These are phyloP conservation scores for Clarireedia hainanense DNA, from an alignment of 2,329 filamentous ascomycete genomes.

Conservation along the genomic window DNA sequence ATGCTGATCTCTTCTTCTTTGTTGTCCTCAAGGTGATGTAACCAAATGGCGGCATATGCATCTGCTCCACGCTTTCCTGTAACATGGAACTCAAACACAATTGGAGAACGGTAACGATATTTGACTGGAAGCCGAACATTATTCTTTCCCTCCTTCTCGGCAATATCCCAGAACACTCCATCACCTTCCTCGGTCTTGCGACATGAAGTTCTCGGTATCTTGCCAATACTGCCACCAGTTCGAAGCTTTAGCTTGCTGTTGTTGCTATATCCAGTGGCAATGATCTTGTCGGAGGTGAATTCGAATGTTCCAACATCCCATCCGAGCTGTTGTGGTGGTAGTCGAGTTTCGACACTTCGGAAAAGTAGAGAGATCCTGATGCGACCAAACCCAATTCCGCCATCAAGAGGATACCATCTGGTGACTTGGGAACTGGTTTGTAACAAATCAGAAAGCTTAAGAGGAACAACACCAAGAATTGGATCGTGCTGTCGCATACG, in stretches of 20 bases:
- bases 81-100: conserved; percentile 80
- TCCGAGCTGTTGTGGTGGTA: conserved; percentile 79
- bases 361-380: conserved; percentile 84
- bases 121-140: conserved; percentile 73
- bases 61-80: conserved; percentile 61
- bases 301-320: conserved; percentile 97
- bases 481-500: conserved; percentile 90
- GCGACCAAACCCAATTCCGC: conserved; percentile 85
- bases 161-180: conserved; percentile 52
- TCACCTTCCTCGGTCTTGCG: conserved; percentile 50
- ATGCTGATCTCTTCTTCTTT: conserved; percentile 71
- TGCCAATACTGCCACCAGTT: conserved; percentile 76
- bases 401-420: conserved; percentile 96
- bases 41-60: conserved; percentile 76
- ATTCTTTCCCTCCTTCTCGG: conserved; percentile 39
- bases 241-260: conserved; percentile 67
- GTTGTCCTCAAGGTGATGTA: conserved; percentile 76
- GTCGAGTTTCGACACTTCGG: conserved; percentile 75
- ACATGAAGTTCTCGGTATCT: conserved; percentile 57
- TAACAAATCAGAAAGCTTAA: conserved; percentile 82
- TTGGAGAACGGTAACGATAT: conserved; percentile 79
- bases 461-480: conserved; percentile 82
- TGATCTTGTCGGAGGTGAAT: conserved; percentile 65
- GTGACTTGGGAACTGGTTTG: conserved; percentile 72
- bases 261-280: conserved; percentile 50